Conservation (phyloP, 2,329 filamentous ascomycete genomes). For the Annulohypoxylon truncatum region DNA sequence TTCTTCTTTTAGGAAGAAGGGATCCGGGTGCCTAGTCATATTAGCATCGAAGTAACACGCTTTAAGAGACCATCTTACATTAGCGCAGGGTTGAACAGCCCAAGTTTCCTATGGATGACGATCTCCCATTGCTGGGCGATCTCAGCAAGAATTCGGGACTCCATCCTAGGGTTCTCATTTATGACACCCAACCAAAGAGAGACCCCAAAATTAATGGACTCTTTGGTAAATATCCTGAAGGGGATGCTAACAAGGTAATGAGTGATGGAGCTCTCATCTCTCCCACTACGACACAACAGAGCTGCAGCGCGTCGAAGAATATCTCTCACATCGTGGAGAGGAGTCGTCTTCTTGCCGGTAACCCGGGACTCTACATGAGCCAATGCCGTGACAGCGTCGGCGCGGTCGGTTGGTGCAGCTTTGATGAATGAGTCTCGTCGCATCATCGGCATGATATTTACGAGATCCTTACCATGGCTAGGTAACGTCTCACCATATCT, state of each 20-base stretch:
- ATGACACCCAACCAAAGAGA: constrained; percentile 97
- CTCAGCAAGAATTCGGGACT: constrained; percentile 85
- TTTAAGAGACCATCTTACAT: constrained; percentile 57
- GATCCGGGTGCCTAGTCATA: constrained; percentile 73
- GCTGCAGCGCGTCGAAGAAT: constrained; percentile 87
- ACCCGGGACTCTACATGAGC: constrained; percentile 79
- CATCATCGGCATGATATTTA: constrained; percentile 68
- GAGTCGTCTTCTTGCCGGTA: constrained; percentile 73
- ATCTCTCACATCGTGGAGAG: constrained; percentile 80
- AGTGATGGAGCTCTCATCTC: constrained; percentile 81
- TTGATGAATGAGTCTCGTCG: constrained; percentile 64
- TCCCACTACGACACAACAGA: constrained; percentile 81
- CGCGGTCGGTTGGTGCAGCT: constrained; percentile 64
- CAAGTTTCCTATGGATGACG: constrained; percentile 79
- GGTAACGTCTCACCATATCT: constrained; percentile 83
- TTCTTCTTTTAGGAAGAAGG: constrained; percentile 91
- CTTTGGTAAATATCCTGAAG: constrained; percentile 91
- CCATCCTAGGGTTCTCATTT: constrained; percentile 91
- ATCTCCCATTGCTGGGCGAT: constrained; percentile 92
- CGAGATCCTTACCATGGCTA: constrained; percentile 74
- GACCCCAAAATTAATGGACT: constrained; percentile 94
- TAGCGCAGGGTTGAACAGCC: constrained; percentile 81
- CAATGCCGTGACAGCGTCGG: constrained; percentile 73
- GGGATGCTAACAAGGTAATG: constrained; percentile 93
- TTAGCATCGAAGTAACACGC: constrained; percentile 47